Evolutionary conservation across 2,329 filamentous ascomycete species (phyloP), one percentile per base, ranked within the genome.

Genomic region (Ascochyta koolunga): DNA sequence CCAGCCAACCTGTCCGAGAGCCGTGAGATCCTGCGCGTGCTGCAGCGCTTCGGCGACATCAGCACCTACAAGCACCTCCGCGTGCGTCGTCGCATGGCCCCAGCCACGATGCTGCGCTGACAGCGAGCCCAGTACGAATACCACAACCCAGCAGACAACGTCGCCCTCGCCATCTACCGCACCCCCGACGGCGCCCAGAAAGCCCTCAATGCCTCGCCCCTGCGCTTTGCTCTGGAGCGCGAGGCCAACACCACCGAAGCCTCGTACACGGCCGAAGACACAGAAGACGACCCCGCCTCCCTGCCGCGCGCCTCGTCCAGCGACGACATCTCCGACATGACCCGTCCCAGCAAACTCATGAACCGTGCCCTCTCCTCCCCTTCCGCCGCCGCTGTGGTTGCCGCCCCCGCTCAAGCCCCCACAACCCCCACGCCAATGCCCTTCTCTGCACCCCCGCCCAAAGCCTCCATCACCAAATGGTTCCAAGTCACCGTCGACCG

Each of bases 1-100:
- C 78, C 79, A 0, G 69, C 77, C 21, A 78, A 77, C 58, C 62
- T 82, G 22, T 74, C 73, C n/a, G 80, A 82, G 50, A 80, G 78
- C 49, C 75, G 80, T 39, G 76, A 81, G 60, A 76, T 83, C 35
- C 67, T 80, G 36, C 75, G 77, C 32, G 66, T 82, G 46, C 66
- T 82, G 48, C 76, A 79, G 56, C 72, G 75, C 46, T 82, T 80
- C 58, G 80, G 80, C 33, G 78, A 81, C 44, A 71, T 83, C 38
- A 76, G 76, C 58, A 76, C 77, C 59, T 83, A 76, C 70, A 77
- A 77, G 59, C 75, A 74, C 59, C 71, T 82, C 36, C 74, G 70
- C 46, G 76, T 77, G 50, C 13, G 69, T 62, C 18, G 27, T 31
- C 15, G 41, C 24, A 39, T n/a, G 19, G 22, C 25, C 25, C 29